Evolutionary conservation across 2,329 filamentous ascomycete species (phyloP).

Genomic region (Pseudogymnoascus sp.): DNA sequence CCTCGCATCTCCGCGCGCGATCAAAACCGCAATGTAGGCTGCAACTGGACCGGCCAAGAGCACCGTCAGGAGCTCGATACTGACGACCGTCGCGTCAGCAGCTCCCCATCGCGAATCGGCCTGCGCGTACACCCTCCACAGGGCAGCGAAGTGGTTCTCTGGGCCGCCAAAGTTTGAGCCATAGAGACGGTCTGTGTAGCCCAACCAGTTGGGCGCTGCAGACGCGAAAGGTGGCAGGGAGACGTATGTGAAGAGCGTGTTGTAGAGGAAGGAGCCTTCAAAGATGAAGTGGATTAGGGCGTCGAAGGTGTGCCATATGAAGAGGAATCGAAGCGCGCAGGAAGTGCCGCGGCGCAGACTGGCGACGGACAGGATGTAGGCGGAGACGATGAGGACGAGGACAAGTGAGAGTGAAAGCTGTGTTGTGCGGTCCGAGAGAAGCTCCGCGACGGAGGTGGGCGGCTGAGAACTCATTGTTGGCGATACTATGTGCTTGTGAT

Average conservation of each 20-base stretch:
- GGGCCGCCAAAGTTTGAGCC: conserved; percentile 47
- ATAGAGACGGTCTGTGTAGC: conserved; percentile 40
- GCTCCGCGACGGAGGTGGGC: conserved; percentile 19
- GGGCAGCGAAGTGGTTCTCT: conserved; percentile 45
- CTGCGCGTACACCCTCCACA: conserved; percentile 63
- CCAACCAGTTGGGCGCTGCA: conserved; percentile 56
- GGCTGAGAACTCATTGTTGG: neutral
- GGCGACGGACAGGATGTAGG: conserved; percentile 41
- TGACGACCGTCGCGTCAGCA: conserved; percentile 53
- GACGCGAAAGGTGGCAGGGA: conserved; percentile 60
- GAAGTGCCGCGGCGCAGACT: conserved; percentile 35
- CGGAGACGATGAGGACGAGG: conserved; percentile 42
- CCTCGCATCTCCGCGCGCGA: conserved; percentile 45
- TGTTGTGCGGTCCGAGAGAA: conserved; percentile 51
- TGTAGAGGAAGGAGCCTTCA: conserved; percentile 86
- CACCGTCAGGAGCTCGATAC: conserved; percentile 58
- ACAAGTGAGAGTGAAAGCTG: conserved; percentile 50
- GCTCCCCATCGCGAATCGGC: conserved; percentile 57
- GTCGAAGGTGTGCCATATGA: conserved; percentile 93
- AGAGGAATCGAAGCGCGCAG: conserved; percentile 61
- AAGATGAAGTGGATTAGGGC: conserved; percentile 85
- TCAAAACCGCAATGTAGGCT: conserved; percentile 50
- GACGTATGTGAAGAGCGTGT: conserved; percentile 70
- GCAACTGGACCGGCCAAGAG: conserved; percentile 54
- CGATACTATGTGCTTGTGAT: neutral